phyloP scores from a whole-genome alignment of 495 filamentous ascomycete species.

The Trichoderma erinaceum region DNA sequence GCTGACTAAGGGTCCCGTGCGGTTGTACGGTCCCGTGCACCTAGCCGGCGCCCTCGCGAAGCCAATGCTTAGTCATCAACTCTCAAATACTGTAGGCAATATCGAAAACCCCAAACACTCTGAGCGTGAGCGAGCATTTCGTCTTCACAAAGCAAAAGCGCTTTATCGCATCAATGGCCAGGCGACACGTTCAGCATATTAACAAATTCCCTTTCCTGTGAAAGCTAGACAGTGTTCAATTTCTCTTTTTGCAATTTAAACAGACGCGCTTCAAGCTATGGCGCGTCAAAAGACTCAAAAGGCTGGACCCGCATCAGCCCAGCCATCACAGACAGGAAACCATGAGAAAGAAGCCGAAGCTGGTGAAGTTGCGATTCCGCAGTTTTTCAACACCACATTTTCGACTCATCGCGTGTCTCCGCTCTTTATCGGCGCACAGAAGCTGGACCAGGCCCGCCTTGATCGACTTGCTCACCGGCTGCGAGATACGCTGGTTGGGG shows the following conservation, averaged over 20 bases:
- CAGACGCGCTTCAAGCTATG: neutral
- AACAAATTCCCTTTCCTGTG: neutral
- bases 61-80: neutral
- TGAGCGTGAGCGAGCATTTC: neutral
- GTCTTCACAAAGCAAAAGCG: neutral
- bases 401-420: slow-evolving; percentile 42
- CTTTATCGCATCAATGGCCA: neutral
- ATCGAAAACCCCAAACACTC: neutral
- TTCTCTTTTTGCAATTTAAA: neutral
- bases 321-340: neutral
- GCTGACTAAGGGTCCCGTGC: no score
- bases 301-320: neutral
- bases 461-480: slow-evolving; percentile 32
- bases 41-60: no score
- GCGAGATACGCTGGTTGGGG: slow-evolving; percentile 40
- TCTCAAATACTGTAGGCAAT: neutral
- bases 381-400: slow-evolving; percentile 46
- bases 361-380: slow-evolving; percentile 15
- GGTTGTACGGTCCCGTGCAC: no score
- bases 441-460: slow-evolving; percentile 25
- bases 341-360: neutral
- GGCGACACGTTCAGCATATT: neutral
- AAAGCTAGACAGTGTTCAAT: neutral
- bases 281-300: slow-evolving; percentile 3
- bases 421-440: slow-evolving; percentile 31